Evolutionary conservation across 805 yeast species (phyloP), one percentile per base, ranked within the genome.

Genomic region (Saturnispora saitoi): DNA sequence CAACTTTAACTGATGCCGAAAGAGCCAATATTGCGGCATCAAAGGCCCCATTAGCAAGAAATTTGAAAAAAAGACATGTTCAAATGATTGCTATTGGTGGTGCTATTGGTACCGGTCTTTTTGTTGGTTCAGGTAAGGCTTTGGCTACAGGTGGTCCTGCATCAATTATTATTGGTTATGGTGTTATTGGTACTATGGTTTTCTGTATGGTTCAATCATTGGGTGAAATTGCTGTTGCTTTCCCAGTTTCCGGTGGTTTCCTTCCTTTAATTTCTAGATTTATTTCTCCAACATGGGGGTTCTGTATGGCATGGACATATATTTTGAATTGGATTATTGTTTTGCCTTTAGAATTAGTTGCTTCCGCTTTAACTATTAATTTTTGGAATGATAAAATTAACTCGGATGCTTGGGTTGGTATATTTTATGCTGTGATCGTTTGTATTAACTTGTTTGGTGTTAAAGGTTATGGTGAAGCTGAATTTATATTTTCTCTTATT

Each of bases 81-180:
- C 80, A 81, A 50, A 80, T 83, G 86, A 84, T 84, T 65, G 87
- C 91, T 42, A 72, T 84, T 53, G 90, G 90, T 55, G 88, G 90
- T 38, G 75, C 83, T 51, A 83, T 85, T 57, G 95, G 93, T 56
- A 81, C 89, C 11, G 93, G 90, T 56, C 70, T 86, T 45, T 78
- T 86, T 50, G 82, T 86, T 32, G 86, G 86, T 58, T 76, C 86
- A 3, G 84, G 85, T 54, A 64, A 72, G 17, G 74, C 85, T 1
- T 65, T 83, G 45, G 56, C 71, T 14, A 65, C 69, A 32, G 83
- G 86, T 61, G 90, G 90, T 19, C 89, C 90, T 14, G 83, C 81
- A 12, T 74, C 81, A 20, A 62, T 81, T 39, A 72, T 81, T 48
- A 76, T 81, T 37, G 82, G 74, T 51, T 75, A 81, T 71, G 55